Conservation (phyloP, 441 rosid genomes). For the Kokia cookei region DNA sequence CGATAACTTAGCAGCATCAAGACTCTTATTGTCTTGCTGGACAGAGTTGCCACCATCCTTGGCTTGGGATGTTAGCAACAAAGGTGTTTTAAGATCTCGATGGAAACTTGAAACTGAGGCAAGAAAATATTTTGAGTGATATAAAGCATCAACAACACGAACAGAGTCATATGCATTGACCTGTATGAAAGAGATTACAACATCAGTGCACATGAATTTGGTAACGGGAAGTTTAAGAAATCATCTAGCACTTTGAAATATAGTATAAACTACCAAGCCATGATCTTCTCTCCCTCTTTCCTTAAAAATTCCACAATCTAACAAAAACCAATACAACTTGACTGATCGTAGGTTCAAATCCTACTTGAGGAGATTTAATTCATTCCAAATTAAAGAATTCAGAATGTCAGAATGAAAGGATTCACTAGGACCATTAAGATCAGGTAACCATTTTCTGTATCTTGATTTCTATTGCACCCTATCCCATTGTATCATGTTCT, state of each 20-base stretch:
- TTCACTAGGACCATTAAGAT: background rate
- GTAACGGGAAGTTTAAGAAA: background rate
- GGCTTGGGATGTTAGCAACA: conserved; percentile 26
- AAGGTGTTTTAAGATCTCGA: conserved; percentile 26
- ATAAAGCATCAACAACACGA: conserved; percentile 72
- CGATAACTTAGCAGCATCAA: conserved; percentile 22
- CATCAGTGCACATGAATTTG: background rate
- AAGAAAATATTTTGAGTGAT: conserved; percentile 78
- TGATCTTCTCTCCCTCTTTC: conserved; percentile 4
- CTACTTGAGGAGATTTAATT: background rate
- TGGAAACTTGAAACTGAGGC: conserved; percentile 29
- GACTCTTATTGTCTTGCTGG: conserved; percentile 24
- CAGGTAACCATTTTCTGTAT: background rate
- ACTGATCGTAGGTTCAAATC: background rate
- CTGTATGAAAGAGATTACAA: conserved; percentile 29
- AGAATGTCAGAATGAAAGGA: background rate
- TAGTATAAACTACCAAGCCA: background rate
- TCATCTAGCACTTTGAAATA: background rate
- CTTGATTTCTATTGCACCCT: background rate
- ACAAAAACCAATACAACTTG: background rate
- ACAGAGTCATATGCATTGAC: conserved; percentile 60
- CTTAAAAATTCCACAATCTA: background rate
- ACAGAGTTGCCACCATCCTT: conserved; percentile 26
- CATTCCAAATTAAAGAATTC: background rate
- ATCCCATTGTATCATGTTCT: background rate